Percentiles rank a stretch among this genome's conserved stretches.
These are phyloP conservation scores for Nicotiana knightiana DNA, from an alignment of 257 asterid species.

Conservation along the genomic window DNA sequence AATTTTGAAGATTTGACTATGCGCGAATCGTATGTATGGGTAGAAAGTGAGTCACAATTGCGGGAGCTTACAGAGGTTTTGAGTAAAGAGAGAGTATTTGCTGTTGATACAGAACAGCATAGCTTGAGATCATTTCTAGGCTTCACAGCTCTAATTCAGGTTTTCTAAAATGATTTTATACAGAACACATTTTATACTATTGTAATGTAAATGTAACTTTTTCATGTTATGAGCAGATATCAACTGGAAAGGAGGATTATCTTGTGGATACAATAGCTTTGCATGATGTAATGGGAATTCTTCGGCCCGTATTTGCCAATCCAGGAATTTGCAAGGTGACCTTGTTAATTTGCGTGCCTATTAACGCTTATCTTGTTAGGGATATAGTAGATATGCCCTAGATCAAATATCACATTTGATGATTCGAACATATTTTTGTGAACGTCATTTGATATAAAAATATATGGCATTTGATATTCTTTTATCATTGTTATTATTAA, in stretches of 20 bases:
- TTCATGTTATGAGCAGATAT: conserved; percentile 43
- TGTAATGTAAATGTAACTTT: background rate
- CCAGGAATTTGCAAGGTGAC: conserved; percentile 81
- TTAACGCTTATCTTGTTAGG: background rate
- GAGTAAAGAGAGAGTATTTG: conserved; percentile 65
- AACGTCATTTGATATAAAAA: too few species aligned
- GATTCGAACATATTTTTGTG: too few species aligned
- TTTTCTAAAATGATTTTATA: background rate
- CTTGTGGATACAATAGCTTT: conserved; percentile 71
- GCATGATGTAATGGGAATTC: conserved; percentile 81
- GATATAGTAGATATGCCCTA: too few species aligned
- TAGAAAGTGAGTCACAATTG: conserved; percentile 50
- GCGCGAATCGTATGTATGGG: conserved; percentile 53
- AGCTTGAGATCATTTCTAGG: conserved; percentile 84
- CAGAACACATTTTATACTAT: background rate
- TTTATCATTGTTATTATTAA: too few species aligned
- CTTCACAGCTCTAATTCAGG: conserved; percentile 90
- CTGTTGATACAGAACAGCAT: conserved; percentile 93
- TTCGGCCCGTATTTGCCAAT: conserved; percentile 70
- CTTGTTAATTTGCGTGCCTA: background rate
- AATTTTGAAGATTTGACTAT: conserved; percentile 33
- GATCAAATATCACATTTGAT: too few species aligned
- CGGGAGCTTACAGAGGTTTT: conserved; percentile 53
- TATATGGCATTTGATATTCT: too few species aligned
- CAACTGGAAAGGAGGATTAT: conserved; percentile 62